Conservation (phyloP, 2,329 filamentous ascomycete species). For the Apiospora hydei region DNA sequence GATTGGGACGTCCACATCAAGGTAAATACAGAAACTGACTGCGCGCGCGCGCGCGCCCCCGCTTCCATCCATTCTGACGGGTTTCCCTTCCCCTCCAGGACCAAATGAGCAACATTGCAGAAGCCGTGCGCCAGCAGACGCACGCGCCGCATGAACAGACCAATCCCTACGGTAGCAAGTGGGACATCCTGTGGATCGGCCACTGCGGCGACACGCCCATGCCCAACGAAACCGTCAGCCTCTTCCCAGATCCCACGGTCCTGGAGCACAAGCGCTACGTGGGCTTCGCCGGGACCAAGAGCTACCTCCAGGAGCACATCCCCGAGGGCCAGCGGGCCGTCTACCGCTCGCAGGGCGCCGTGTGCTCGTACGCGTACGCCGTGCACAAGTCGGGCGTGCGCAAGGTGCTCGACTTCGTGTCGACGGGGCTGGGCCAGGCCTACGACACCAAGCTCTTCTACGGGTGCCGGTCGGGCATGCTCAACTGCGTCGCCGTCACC, state of each 20-base stretch:
- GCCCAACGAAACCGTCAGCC: constrained; percentile 32
- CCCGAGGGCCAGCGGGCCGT: constrained; percentile 37
- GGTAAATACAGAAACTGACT: neutral
- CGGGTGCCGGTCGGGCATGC: constrained; percentile 39
- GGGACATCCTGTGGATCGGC: constrained; percentile 49
- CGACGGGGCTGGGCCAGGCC: constrained; percentile 41
- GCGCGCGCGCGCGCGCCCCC: no score
- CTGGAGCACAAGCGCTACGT: constrained; percentile 20
- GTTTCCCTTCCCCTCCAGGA: neutral
- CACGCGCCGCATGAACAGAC: constrained; percentile 32
- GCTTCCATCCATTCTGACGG: neutral
- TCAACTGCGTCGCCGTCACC: constrained; percentile 46
- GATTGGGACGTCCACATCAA: constrained; percentile 50
- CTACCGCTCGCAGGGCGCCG: constrained; percentile 34
- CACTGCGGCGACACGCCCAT: constrained; percentile 43
- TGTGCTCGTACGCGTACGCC: constrained; percentile 43
- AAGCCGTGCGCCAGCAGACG: constrained; percentile 41
- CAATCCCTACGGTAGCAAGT: constrained; percentile 38
- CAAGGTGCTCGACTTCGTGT: constrained; percentile 41
- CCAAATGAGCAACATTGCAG: constrained; percentile 41
- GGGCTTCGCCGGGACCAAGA: constrained; percentile 33
- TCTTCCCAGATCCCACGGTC: constrained; percentile 33
- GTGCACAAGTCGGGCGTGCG: constrained; percentile 41
- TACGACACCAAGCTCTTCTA: constrained; percentile 46
- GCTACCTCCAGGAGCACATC: neutral